These are phyloP conservation scores for Cryptococcus sp. DNA, from an alignment of 1,284 basidiomycete genomes.

Conservation along the genomic window DNA sequence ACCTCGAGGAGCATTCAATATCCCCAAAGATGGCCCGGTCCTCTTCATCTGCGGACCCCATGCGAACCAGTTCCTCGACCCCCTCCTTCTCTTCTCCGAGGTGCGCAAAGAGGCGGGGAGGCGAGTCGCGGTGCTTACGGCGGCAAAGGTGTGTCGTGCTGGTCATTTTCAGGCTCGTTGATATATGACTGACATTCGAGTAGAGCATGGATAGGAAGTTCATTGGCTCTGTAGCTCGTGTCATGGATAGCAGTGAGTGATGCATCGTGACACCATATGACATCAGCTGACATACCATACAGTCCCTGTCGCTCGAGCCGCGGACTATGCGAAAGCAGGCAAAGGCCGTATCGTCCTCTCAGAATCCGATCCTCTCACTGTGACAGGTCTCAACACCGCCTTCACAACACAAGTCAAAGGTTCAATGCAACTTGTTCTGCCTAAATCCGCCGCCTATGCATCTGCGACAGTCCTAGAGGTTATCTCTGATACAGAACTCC, in stretches of 20 bases:
- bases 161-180: constrained; percentile 1
- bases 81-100: constrained; percentile 83
- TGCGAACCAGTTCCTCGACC: constrained; percentile 97
- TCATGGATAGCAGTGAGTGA: constrained; percentile 88
- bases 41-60: constrained; percentile 98
- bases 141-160: constrained; percentile 65
- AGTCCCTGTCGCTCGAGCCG: constrained; percentile 93
- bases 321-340: constrained; percentile 80
- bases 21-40: constrained; percentile 86
- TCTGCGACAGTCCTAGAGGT: constrained; percentile 85
- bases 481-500: constrained; percentile 78
- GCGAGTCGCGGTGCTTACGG: constrained; percentile 84
- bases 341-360: constrained; percentile 73
- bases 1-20: constrained; percentile 91
- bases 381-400: constrained; percentile 74
- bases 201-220: constrained; percentile 50
- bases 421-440: constrained; percentile 83
- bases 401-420: constrained; percentile 78
- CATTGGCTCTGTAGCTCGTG: constrained; percentile 76
- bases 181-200: neutral
- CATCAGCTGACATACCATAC: constrained; percentile 5
- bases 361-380: constrained; percentile 70
- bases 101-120: constrained; percentile 82
- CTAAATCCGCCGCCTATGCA: constrained; percentile 75
- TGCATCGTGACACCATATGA: neutral